A percentile compares a stretch with the other conserved stretches of the same genome.
These are phyloP conservation scores for Penicillium vulpinum DNA, from an alignment of 2,329 filamentous ascomycete genomes.

Conservation along the genomic window DNA sequence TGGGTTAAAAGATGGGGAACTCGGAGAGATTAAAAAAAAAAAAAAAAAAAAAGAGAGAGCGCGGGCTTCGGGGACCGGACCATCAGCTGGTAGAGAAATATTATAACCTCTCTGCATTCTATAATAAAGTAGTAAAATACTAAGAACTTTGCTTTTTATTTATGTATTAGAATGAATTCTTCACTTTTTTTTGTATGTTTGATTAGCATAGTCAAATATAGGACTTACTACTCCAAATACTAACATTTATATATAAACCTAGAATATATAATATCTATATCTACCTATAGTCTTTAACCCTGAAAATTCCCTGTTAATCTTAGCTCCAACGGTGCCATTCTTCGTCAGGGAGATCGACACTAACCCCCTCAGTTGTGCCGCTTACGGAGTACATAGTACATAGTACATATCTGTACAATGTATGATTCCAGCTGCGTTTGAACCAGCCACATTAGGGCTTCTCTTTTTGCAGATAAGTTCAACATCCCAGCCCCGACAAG, in stretches of 20 bases:
- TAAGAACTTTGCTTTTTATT: no score
- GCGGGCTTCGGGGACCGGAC: neutral
- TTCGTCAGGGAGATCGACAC: neutral
- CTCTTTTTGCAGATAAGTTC: neutral
- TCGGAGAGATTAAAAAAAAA: neutral
- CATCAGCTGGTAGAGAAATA: neutral
- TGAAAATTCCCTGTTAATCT: neutral
- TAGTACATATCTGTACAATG: neutral
- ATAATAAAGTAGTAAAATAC: no score
- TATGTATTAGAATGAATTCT: neutral
- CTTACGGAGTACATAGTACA: neutral
- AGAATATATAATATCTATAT: no score
- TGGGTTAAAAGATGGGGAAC: conserved; percentile 4
- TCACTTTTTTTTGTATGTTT: neutral
- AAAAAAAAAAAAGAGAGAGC: no score
- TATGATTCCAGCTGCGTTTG: neutral
- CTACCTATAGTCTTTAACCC: neutral
- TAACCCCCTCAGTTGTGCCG: neutral
- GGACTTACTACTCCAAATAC: no score
- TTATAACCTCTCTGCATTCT: neutral
- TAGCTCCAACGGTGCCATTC: neutral
- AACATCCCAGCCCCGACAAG: neutral
- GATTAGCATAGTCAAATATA: neutral
- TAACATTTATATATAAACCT: no score
- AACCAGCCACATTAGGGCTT: neutral